phyloP scores from a whole-genome alignment of 495 filamentous ascomycete species.

The Astrothelium subdiscretum region DNA sequence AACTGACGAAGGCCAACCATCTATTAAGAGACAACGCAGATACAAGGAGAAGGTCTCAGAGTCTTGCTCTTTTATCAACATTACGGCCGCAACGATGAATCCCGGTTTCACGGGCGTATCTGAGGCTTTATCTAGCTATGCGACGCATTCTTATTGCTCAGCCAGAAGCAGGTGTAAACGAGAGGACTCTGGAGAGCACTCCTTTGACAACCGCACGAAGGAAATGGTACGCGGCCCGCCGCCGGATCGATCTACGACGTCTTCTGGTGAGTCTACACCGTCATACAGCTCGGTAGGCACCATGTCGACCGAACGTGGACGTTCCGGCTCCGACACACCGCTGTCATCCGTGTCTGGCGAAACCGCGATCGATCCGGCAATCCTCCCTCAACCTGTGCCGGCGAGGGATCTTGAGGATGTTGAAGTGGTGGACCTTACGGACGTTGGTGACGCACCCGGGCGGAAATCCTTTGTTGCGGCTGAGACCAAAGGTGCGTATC shows the following conservation, averaged over 20 bases:
- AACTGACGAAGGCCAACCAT: not conserved
- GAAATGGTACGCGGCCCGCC: too few relatives aligned
- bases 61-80: too few relatives aligned
- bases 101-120: too few relatives aligned
- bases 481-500: not conserved
- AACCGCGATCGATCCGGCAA: not conserved
- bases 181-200: too few relatives aligned
- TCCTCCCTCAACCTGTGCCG: not conserved
- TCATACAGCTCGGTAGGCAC: not conserved
- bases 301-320: not conserved
- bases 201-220: too few relatives aligned
- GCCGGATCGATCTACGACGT: not conserved
- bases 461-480: not conserved
- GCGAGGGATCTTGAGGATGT: not conserved
- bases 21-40: not conserved
- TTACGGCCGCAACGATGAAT: too few relatives aligned
- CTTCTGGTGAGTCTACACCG: not conserved
- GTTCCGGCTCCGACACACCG: not conserved
- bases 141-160: too few relatives aligned
- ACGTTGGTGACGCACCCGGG: not conserved
- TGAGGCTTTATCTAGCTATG: too few relatives aligned
- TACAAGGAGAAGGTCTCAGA: too few relatives aligned
- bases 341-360: not conserved
- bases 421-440: not conserved
- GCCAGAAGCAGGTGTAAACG: too few relatives aligned